Evolutionary conservation across 2,329 filamentous ascomycete genomes (phyloP).

Genomic region (Thielaviopsis cerberus): DNA sequence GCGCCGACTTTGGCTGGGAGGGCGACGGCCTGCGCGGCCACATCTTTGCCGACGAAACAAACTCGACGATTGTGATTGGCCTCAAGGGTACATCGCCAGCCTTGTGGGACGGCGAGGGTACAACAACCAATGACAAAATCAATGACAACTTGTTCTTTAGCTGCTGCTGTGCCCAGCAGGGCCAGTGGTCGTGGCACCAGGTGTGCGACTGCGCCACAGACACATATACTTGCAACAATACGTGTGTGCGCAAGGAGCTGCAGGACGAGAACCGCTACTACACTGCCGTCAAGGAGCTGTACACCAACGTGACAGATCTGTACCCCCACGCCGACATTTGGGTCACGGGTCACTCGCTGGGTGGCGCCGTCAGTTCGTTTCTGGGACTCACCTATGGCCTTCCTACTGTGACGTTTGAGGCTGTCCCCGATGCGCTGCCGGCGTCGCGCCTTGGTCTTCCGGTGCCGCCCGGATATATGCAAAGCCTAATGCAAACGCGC

Average conservation of each 20-base stretch:
- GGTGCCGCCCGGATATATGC: constrained; percentile 58
- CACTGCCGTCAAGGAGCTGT: constrained; percentile 69
- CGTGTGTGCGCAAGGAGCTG: constrained; percentile 61
- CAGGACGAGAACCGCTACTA: constrained; percentile 80
- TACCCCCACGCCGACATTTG: constrained; percentile 76
- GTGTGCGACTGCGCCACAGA: constrained; percentile 83
- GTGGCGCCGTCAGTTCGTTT: constrained; percentile 74
- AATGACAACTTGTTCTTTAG: constrained; percentile 98
- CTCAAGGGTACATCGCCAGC: constrained; percentile 81
- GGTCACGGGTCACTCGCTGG: constrained; percentile 82
- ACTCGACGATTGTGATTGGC: constrained; percentile 76
- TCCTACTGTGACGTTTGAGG: constrained; percentile 82
- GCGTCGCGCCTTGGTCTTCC: constrained; percentile 72
- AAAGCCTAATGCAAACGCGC: constrained; percentile 50
- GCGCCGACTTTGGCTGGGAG: constrained; percentile 83
- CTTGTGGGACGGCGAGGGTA: constrained; percentile 90
- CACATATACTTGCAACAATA: constrained; percentile 81
- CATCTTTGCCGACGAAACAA: constrained; percentile 71
- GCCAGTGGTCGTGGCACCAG: constrained; percentile 73
- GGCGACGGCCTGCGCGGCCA: constrained; percentile 76
- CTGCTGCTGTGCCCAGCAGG: constrained; percentile 90
- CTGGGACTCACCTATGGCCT: constrained; percentile 79
- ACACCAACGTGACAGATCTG: constrained; percentile 74
- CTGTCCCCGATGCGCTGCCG: constrained; percentile 76
- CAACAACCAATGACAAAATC: constrained; percentile 89